Evolutionary conservation across 192 early-diverging fungal genomes (phyloP), one percentile per base, ranked within the genome.

Genomic region (Rhizophagus prolifer): DNA sequence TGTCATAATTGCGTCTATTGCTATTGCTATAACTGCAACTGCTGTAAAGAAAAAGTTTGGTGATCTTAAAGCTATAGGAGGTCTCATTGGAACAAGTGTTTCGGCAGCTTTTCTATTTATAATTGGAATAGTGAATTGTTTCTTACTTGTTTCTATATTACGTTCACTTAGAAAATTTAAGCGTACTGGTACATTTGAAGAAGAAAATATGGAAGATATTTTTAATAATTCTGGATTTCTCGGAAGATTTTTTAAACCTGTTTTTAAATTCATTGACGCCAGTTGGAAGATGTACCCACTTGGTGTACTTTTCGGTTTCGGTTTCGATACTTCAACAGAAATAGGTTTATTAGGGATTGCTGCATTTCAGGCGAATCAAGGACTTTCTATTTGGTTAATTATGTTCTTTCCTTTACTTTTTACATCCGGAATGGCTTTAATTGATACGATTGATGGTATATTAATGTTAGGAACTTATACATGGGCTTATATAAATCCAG

Each of bases 251-350:
- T 87, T 88, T 60, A 61, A 79, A 26, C 86, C 86, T 0, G 46
- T 90, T 1, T 90, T 88, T 46, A 78, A 79, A 26, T 76, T 86
- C 38, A 82, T 88, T 68, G 80, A 90, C 74, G 83, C 82, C 10
- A 85, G 86, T 12, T 88, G 89, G 89, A 91, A 91, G 54, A 90
- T 91, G 90, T 90, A 91, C 72, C 89, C 85, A 23, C 64, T 91
- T 7, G 88, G 88, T 9, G 76, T 89, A 1, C 54, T 89, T 25
- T 92, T 92, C 82, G 91, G 91, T 3, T 76, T 93, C 25, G 91
- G 91, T 9, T 93, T 93, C 72, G 91, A 93, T 83, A 93, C 91
- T 10, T 88, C 91, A 9, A 90, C 90, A 0, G 88, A 92, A 69
- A 83, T 93, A 31, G 85, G 84, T 4, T 26, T 93, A 1, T 77